Evolutionary conservation across 495 filamentous ascomycete species (phyloP), one percentile per base, ranked within the genome.

Genomic region (Trichoderma gamsii): DNA sequence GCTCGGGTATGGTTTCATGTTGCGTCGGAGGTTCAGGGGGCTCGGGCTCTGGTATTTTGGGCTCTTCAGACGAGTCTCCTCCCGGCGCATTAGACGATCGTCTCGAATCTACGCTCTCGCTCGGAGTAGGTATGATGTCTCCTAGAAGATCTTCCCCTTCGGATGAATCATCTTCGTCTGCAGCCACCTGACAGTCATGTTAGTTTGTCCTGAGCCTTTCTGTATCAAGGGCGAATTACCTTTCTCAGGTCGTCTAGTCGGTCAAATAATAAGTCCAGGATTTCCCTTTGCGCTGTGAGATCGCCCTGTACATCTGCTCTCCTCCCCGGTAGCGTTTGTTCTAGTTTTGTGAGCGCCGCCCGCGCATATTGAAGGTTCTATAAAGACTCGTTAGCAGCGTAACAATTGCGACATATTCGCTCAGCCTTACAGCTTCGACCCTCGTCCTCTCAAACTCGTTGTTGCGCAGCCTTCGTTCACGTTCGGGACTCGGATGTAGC

Each of bases 361-460:
- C 88, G 88, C 11, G 93, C 93, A 74, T 92, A 88, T 74, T 90
- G 89, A 71, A 97, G 78, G 73, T 95, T 97, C 87, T 93, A 29
- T 59, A 12, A 32, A 1, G 18, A 18, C 43, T 9, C 11, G 63
- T 63, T 18, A 68, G 44, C 63, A 65, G 12, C 23, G 3, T 15
- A 25, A 12, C 16, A 29, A 49, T 35, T 18, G 44, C 59, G 8
- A 18, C 27, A 27, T 5, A 52, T 8, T 41, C 27, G 43, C 9
- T 16, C n/a, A 68, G 41, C 79, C 85, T 69, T 81, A 91, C 89
- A 70, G 84, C 82, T 35, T 79, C 80, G 25, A 89, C 86, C 78
- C 87, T 88, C 69, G 83, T 84, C 59, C 92, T 84, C 76, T 95
- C 90, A 70, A 85, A 87, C 73, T 87, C 87, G 70, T 86, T 92